These are phyloP conservation scores for Neurospora sublineolata DNA, from an alignment of 495 filamentous ascomycete species.

Conservation along the genomic window DNA sequence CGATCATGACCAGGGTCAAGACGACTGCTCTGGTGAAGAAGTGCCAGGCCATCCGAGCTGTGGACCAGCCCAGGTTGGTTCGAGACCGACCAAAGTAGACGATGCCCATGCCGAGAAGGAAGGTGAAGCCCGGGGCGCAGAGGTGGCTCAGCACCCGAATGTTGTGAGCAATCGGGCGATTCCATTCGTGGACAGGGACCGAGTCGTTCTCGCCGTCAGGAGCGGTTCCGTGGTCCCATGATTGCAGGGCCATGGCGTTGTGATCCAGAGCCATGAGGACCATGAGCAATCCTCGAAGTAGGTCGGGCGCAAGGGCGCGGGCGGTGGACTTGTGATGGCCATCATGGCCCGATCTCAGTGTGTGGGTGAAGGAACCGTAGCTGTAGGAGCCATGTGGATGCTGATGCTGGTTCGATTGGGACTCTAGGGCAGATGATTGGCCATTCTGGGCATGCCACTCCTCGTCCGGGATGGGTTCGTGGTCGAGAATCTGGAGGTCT, in stretches of 20 bases:
- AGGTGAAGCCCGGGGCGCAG: constrained; percentile 27
- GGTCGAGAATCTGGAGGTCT: constrained; percentile 3
- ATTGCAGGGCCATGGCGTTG: constrained; percentile 13
- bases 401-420: neutral
- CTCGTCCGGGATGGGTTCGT: constrained; percentile 1
- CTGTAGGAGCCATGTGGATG: neutral
- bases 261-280: constrained; percentile 25
- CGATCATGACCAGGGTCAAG: constrained; percentile 10
- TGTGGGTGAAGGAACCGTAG: constrained; percentile 3
- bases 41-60: constrained; percentile 15
- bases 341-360: neutral
- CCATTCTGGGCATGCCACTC: neutral
- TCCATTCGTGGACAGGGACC: constrained; percentile 16
- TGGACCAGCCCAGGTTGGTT: constrained; percentile 17
- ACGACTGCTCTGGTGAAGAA: constrained; percentile 18
- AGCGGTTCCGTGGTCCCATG: constrained; percentile 23
- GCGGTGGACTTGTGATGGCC: constrained; percentile 4
- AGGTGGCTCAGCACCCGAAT: constrained; percentile 23
- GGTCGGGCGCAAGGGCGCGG: constrained; percentile 22
- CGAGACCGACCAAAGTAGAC: constrained; percentile 24
- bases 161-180: constrained; percentile 12
- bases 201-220: constrained; percentile 16
- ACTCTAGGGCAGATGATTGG: neutral
- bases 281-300: constrained; percentile 24
- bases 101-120: constrained; percentile 27